These are phyloP conservation scores for Pinus tabuliformis DNA, from an alignment of 75 land plant species.

Conservation along the genomic window DNA sequence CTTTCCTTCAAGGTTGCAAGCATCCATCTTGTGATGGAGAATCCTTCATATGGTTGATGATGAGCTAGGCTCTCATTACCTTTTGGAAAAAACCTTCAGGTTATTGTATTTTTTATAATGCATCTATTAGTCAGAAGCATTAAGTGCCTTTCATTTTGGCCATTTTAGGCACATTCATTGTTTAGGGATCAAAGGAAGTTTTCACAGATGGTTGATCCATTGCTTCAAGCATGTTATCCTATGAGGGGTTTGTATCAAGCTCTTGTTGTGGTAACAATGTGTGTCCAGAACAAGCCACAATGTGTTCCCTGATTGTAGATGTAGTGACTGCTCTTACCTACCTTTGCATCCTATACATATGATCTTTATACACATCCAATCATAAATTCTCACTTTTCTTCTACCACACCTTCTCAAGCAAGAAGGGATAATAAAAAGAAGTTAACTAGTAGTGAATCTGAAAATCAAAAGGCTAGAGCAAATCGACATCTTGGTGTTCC, in stretches of 20 bases:
- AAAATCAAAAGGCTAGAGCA: not conserved
- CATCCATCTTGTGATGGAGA: too few relatives aligned
- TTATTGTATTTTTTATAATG: not conserved
- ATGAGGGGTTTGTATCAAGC: slow-evolving; percentile 75
- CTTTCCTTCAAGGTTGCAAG: too few relatives aligned
- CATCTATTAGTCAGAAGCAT: not conserved
- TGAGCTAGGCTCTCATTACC: not conserved
- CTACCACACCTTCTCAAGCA: slow-evolving; percentile 33
- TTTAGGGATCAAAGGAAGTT: slow-evolving; percentile 71
- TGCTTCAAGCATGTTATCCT: slow-evolving; percentile 65
- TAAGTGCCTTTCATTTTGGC: not conserved
- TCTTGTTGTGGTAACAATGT: slow-evolving; percentile 79
- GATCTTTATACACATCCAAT: slow-evolving; percentile 38
- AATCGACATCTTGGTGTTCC: not conserved
- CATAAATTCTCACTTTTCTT: slow-evolving; percentile 29
- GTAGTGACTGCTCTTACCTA: slow-evolving; percentile 79
- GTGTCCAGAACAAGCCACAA: slow-evolving; percentile 70
- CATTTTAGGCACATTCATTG: slow-evolving; percentile 65
- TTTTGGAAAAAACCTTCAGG: not conserved
- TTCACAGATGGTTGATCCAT: slow-evolving; percentile 69
- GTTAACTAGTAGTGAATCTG: slow-evolving; percentile 5
- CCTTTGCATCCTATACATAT: slow-evolving; percentile 66
- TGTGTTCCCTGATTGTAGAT: slow-evolving; percentile 66
- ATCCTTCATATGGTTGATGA: too few relatives aligned
- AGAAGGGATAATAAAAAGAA: slow-evolving; percentile 20